phyloP scores from a whole-genome alignment of 2,329 filamentous ascomycete genomes.

The Fusarium domesticum region DNA sequence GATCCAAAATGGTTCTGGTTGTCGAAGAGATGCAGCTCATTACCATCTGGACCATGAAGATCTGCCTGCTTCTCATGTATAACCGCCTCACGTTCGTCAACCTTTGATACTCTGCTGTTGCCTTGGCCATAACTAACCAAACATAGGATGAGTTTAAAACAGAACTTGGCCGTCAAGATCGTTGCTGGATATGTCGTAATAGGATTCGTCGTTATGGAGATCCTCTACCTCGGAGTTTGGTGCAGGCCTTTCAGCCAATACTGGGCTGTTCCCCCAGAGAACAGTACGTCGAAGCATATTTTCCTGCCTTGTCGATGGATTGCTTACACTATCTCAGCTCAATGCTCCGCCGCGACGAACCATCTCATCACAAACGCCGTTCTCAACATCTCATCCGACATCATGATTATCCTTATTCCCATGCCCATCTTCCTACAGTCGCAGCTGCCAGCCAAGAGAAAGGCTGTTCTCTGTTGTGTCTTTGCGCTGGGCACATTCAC shows the following conservation, averaged over 20 bases:
- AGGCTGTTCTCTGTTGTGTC: constrained; percentile 47
- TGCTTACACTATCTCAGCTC: constrained; percentile 36
- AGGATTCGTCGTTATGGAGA: constrained; percentile 50
- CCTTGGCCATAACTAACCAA: constrained; percentile 8
- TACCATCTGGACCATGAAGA: constrained; percentile 55
- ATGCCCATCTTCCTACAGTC: constrained; percentile 52
- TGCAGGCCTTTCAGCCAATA: constrained; percentile 56
- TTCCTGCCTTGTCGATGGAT: not conserved
- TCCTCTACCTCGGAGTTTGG: constrained; percentile 50
- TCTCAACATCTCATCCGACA: constrained; percentile 59
- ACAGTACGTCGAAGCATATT: constrained; percentile 35
- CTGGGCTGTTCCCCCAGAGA: constrained; percentile 54
- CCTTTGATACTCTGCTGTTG: not conserved
- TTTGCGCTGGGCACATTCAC: constrained; percentile 48
- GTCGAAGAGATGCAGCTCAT: constrained; percentile 61
- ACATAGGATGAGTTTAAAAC: constrained; percentile 43
- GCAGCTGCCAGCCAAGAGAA: constrained; percentile 49
- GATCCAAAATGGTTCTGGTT: constrained; percentile 61
- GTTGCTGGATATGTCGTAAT: constrained; percentile 46
- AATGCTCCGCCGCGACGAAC: constrained; percentile 56
- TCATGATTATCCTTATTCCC: constrained; percentile 57
- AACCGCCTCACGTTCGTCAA: constrained; percentile 48
- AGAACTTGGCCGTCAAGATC: constrained; percentile 47
- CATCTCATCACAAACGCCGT: constrained; percentile 58
- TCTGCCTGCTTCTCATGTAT: constrained; percentile 57